Base-by-base conservation (phyloP, 768 basidiomycete species). In the Collybia sordida region DNA sequence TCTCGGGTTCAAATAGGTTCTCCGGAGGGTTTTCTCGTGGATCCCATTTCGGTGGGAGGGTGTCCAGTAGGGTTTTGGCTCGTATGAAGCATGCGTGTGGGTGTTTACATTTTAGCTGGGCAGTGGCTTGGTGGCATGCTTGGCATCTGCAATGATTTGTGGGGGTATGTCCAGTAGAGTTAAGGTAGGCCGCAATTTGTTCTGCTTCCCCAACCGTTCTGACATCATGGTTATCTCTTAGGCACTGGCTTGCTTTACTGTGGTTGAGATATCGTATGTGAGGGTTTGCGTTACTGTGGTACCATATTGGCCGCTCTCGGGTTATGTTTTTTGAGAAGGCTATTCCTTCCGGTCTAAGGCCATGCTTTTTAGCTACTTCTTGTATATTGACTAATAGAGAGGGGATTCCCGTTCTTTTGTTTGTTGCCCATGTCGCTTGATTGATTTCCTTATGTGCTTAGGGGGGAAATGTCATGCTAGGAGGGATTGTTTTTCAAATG, bases 401-500 rank as follows among this genome's bases (percentile, higher is more conserved):
- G 15, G 21, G 36, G 4, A 58, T 57, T 1, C 59, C 37, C 14
- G 42, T 50, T 0, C 18, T 45, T 49, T 21, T 48, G 6, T 23
- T 41, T 2, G 53, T 31, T 18, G 46, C 51, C 65, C 67, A 71
- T 6, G 43, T 53, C 48, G 71, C 69, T 0, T 63, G 53, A 51
- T 67, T 64, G 1, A 51, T 50, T 34, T 67, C 66, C 0, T 21
- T 15, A 31, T 31, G 9, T 25, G 6, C 17, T 17, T 34, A 64
- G 61, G 63, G 64, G 4, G 55, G 50, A 17, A 55, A 65, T 31
- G 56, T 64, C 34, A 83, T 85, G 79, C 70, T 84, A 7, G 79
- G 67, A 1, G 86, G 85, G 40, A 85, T 88, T 53, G 69, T 71
- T 8, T 75, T 85, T 57, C 85, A 88, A 58, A 64, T 82, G 38